Evolutionary conservation across 306 rosid species (phyloP), one percentile per base, ranked within the genome.

Genomic region (Ormosia emarginata): DNA sequence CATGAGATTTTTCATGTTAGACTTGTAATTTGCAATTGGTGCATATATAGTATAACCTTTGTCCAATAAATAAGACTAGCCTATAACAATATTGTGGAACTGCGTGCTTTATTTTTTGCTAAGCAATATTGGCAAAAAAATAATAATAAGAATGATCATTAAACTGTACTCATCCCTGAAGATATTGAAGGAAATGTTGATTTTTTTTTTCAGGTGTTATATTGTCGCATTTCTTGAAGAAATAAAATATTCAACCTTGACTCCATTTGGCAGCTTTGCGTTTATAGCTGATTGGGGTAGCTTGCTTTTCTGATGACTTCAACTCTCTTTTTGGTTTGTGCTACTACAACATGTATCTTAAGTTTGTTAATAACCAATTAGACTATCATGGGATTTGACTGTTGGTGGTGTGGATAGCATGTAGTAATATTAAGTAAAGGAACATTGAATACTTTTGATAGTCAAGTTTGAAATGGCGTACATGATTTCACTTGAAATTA

Each of bases 211-310:
- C n/a, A 95, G 99, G 91, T 93, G 99, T 84, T 93, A 95, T 47
- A 71, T 89, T 18, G 94, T 90, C 13, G 99, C 99, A 17, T 77
- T 79, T 37, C 91, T 90, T 34, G 99, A 95, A 84, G 97, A 95
- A 86, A 87, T 95, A 81, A 93, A 89, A 80, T 90, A 90, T 70
- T 80, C 92, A 56, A 79, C 79, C 11, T 71, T 91, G 87, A 97
- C 98, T 79, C 97, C 99, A 69, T 90, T 86, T 83, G 99, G 98
- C 3, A 97, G 99, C 15, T 84, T 95, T 76, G 98, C 99, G 47
- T 91, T 95, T 95, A 40, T n/a, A n/a, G 98, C 93, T 53, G 99
- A 95, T 78, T 90, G 99, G 99, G 97, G 89, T 44, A 90, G 93
- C 91, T 86, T 95, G 89, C 88, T 95, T 15, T 88, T 91, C 86